Evolutionary conservation across 257 asterid genomes (phyloP).

Genomic region (Nyctanthes arbortristis): DNA sequence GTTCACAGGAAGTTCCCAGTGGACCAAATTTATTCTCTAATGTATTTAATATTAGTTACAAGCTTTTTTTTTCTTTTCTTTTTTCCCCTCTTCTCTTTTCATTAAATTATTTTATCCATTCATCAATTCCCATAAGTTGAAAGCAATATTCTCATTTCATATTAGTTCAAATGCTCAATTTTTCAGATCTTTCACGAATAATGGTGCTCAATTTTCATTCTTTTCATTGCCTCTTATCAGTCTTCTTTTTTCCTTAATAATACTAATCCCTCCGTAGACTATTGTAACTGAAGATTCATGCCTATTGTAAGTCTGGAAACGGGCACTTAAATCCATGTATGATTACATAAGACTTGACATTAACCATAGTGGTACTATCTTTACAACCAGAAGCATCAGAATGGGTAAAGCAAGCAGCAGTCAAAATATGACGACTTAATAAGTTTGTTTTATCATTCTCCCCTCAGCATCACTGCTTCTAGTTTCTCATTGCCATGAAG

Average conservation of each 20-base stretch:
- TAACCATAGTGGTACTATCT: background rate
- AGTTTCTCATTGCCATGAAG: too few relatives aligned
- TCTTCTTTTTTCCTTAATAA: background rate
- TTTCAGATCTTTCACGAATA: background rate
- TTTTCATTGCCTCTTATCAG: too few relatives aligned
- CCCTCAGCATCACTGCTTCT: too few relatives aligned
- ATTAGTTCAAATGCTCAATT: background rate
- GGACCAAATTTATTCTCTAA: background rate
- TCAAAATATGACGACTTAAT: too few relatives aligned
- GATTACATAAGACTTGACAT: background rate
- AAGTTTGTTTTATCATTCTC: too few relatives aligned
- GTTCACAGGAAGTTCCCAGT: background rate
- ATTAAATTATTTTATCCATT: background rate
- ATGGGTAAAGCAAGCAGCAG: too few relatives aligned
- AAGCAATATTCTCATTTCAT: background rate
- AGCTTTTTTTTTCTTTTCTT: too few relatives aligned
- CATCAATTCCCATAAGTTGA: background rate
- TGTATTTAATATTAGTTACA: background rate
- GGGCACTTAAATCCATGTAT: background rate
- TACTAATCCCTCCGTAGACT: background rate
- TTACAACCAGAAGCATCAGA: too few relatives aligned
- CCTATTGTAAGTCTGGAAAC: background rate
- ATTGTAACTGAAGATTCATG: too few relatives aligned
- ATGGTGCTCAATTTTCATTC: background rate
- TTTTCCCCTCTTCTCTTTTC: too few relatives aligned